These are phyloP conservation scores for Arabidopsis arenosa DNA, from an alignment of 345 rosid genomes.

Conservation along the genomic window DNA sequence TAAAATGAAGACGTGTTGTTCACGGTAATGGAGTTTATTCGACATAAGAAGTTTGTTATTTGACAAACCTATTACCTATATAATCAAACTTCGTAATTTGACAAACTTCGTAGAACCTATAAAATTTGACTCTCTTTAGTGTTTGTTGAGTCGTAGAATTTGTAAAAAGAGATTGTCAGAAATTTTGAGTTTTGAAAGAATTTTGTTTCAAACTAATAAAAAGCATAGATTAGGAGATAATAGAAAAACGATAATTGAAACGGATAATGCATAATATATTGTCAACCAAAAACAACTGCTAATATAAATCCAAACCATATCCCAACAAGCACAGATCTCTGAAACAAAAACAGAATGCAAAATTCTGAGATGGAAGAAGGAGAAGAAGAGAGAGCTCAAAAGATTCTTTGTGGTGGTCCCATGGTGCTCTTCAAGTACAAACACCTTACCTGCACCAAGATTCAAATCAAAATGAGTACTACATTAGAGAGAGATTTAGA, in stretches of 20 bases:
- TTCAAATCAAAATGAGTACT: background rate
- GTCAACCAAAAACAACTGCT: slow-evolving; percentile 36
- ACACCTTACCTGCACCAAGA: slow-evolving; percentile 58
- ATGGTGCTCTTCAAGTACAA: slow-evolving; percentile 68
- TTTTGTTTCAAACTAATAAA: background rate
- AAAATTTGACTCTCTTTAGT: too few relatives aligned
- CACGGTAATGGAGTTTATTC: too few relatives aligned
- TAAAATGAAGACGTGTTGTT: too few relatives aligned
- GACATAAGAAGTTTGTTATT: too few relatives aligned
- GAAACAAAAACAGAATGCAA: slow-evolving; percentile 35
- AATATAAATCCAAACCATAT: slow-evolving; percentile 39
- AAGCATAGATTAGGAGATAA: background rate
- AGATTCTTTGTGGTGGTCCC: slow-evolving; percentile 66
- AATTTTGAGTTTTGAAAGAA: too few relatives aligned
- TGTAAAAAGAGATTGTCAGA: too few relatives aligned
- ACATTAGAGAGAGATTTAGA: background rate
- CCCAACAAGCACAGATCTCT: slow-evolving; percentile 13
- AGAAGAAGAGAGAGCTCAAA: slow-evolving; percentile 26
- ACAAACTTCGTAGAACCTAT: too few relatives aligned
- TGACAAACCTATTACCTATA: too few relatives aligned
- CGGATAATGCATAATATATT: slow-evolving; percentile 19
- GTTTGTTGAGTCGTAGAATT: too few relatives aligned
- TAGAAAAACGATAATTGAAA: slow-evolving; percentile 32
- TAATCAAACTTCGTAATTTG: too few relatives aligned
- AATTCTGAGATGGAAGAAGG: background rate